A percentile compares a stretch with the other conserved stretches of the same genome.
Conservation (phyloP, 148 eudicot genomes). For the Camellia sinensis region DNA sequence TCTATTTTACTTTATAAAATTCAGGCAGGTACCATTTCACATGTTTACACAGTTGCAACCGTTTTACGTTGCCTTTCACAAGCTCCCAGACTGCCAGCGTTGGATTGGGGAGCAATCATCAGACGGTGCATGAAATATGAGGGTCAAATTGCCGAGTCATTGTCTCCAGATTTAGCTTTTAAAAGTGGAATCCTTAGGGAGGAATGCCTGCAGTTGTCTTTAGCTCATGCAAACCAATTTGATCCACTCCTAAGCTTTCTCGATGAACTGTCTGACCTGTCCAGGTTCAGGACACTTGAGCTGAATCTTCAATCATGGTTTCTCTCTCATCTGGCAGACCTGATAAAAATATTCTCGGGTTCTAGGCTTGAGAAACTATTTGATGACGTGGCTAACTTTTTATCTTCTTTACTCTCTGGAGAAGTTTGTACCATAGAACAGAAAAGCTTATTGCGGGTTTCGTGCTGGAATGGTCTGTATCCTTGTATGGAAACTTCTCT, state of each 20-base stretch:
- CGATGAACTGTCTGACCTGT: conserved; percentile 73
- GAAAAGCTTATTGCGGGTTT: conserved; percentile 49
- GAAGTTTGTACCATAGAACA: conserved; percentile 34
- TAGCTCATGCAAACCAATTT: conserved; percentile 66
- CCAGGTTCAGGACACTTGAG: conserved; percentile 78
- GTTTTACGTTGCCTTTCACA: conserved; percentile 73
- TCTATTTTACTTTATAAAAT: conserved; percentile 12
- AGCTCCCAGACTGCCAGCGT: conserved; percentile 74
- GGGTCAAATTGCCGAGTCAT: conserved; percentile 34
- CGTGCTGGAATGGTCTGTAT: conserved; percentile 78
- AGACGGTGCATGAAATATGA: conserved; percentile 83
- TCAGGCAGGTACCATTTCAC: conserved; percentile 35
- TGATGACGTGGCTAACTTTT: conserved; percentile 55
- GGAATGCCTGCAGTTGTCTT: conserved; percentile 63
- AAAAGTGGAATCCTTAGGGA: conserved; percentile 56
- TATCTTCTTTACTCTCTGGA: conserved; percentile 43
- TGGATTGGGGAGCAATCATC: conserved; percentile 77
- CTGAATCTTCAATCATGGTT: conserved; percentile 56
- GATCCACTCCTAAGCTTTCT: conserved; percentile 63
- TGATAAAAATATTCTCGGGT: conserved; percentile 63
- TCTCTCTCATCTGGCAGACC: conserved; percentile 59
- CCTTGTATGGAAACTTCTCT: conserved; percentile 43
- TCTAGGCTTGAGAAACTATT: conserved; percentile 70
- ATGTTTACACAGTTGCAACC: conserved; percentile 49
- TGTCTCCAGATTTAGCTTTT: conserved; percentile 25